These are phyloP conservation scores for Salix viminalis DNA, from an alignment of 345 rosid genomes.

Conservation along the genomic window DNA sequence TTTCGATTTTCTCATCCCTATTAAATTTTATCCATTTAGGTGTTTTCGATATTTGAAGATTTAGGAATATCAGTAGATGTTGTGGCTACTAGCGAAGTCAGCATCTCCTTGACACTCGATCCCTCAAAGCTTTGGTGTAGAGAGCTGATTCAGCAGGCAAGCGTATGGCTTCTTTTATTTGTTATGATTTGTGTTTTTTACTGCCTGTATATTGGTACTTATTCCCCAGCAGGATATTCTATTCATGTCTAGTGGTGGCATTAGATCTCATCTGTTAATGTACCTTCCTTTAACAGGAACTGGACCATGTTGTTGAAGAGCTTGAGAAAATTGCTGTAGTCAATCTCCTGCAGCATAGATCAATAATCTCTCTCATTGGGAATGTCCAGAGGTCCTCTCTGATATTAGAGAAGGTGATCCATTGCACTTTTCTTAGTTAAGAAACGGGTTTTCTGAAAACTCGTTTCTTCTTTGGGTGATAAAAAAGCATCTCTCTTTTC, in stretches of 20 bases:
- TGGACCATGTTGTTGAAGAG: constrained; percentile 95
- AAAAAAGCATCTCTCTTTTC: not conserved
- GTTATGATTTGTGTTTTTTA: not conserved
- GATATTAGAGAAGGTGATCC: constrained; percentile 80
- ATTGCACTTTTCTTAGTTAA: constrained; percentile 7
- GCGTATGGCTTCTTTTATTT: constrained; percentile 25
- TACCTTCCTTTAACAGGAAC: constrained; percentile 55
- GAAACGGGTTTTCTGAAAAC: not conserved
- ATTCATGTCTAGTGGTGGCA: constrained; percentile 6
- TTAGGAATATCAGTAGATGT: constrained; percentile 97
- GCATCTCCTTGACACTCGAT: constrained; percentile 92
- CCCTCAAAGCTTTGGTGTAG: constrained; percentile 97
- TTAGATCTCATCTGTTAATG: not conserved
- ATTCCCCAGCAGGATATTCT: not conserved
- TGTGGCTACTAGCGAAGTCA: constrained; percentile 99
- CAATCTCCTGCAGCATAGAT: constrained; percentile 76
- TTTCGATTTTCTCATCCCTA: constrained; percentile 1
- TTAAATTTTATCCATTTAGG: constrained; percentile 37
- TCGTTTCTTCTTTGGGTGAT: not conserved
- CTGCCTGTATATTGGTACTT: not conserved
- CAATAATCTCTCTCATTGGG: constrained; percentile 91
- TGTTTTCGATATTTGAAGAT: constrained; percentile 92
- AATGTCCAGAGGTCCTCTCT: constrained; percentile 88
- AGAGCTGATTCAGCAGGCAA: constrained; percentile 98
- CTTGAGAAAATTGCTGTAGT: constrained; percentile 95